Conservation (phyloP, 2,329 filamentous ascomycete genomes). For the Colletotrichum tofieldiae region DNA sequence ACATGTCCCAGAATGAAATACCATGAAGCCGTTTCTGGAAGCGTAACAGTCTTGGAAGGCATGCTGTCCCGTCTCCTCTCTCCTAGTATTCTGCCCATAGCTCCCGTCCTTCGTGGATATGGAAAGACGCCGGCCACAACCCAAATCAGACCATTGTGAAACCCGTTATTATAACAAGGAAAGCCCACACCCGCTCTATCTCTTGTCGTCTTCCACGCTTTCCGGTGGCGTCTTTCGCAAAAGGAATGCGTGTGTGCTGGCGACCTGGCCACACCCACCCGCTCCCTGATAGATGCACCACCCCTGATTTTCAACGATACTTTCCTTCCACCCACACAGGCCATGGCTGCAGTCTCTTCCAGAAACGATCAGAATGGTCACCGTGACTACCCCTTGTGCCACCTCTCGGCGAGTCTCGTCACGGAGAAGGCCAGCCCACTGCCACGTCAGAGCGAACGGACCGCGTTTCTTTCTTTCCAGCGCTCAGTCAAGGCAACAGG, state of each 20-base stretch:
- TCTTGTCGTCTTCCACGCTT: background rate
- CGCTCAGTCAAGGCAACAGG: background rate
- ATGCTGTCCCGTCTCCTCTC: background rate
- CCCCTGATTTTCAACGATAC: background rate
- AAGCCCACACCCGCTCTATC: fast-evolving
- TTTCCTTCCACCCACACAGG: background rate
- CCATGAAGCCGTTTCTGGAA: background rate
- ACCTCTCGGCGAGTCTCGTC: background rate
- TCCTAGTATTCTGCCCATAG: background rate
- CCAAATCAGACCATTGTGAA: background rate
- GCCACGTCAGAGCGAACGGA: background rate
- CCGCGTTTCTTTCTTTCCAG: background rate
- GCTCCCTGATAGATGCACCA: background rate
- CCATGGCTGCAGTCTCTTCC: background rate
- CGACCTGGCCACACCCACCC: background rate
- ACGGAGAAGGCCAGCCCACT: background rate
- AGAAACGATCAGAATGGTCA: background rate
- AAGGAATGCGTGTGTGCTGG: background rate
- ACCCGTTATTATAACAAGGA: too few species aligned
- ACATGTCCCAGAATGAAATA: too few species aligned
- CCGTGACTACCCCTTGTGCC: background rate
- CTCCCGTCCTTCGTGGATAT: background rate
- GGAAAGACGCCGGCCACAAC: background rate
- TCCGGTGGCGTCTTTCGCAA: background rate
- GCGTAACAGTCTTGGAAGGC: background rate